Base-by-base conservation (phyloP, 108 stramenopile species). In the Nitzschia sp. region DNA sequence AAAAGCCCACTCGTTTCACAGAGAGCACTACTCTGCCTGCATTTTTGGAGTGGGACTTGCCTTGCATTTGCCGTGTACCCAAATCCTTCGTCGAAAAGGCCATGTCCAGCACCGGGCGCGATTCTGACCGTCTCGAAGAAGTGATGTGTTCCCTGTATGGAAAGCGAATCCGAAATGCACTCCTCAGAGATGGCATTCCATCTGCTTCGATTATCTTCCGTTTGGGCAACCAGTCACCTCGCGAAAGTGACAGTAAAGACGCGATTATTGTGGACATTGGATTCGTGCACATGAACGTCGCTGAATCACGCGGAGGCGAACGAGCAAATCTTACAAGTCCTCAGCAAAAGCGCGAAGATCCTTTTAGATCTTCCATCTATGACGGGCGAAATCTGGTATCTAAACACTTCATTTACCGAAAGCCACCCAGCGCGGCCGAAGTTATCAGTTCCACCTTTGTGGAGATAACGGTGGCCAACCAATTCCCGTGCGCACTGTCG, bases 11-110 rank as follows among this genome's bases (percentile, higher is more conserved):
- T 21, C 73, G 91, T 42, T 91, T 95, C 61, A 62, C 78, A 59
- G 94, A 95, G 72, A 92, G 91, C 47, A 95, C 91, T 35, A 80
- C 91, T 25, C 75, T 95, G 54, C 94, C 94, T 51, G 88, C 89
- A 29, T 95, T 84, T 72, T 64, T 90, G 38, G 94, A 91, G 54
- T 92, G 91, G 91, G 71, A 84, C 33, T 64, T 35, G 3, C 78
- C 89, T 21, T 85, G 85, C 69, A 85, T 95, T 28, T 92, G 91
- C 59, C 85, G 94, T 15, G 86, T 92, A 19, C 75, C 90, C 11
- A 62, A 75, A 27, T 51, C 45, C 27, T 51, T 78, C 13, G 60
- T 92, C 0, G 46, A 66, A 32, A 51, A 31, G 28, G 88, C 82
- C 54, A 42, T 59, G 0, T 34, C 59, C 2, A 38, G 57, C 30